Percentiles rank a stretch among this genome's conserved stretches.
phyloP scores from a whole-genome alignment of 257 asterid genomes.

The Scutellaria minor region DNA sequence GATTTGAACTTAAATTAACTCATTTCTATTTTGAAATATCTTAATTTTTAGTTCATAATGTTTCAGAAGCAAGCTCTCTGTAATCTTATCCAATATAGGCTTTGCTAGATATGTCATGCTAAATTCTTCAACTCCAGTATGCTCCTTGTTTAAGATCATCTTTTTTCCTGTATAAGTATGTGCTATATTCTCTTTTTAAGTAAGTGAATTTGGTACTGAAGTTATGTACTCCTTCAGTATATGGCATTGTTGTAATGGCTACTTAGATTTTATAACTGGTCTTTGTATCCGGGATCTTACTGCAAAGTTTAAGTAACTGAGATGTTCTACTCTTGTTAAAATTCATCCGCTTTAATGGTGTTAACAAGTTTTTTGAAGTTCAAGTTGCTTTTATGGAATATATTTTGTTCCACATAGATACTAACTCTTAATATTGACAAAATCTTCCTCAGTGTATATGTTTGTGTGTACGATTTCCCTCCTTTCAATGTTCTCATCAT shows the following conservation, averaged over 20 bases:
- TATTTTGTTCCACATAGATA: not conserved
- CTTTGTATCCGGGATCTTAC: not conserved
- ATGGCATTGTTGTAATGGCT: not conserved
- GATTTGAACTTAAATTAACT: too few species aligned
- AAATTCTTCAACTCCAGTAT: too few species aligned
- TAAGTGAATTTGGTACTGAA: not conserved
- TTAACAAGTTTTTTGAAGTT: constrained; percentile 1
- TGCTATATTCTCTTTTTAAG: too few species aligned
- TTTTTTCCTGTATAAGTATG: not conserved
- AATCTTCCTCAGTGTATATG: constrained; percentile 10
- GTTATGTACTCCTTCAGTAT: not conserved
- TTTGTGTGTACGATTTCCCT: not conserved
- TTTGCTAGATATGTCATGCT: too few species aligned
- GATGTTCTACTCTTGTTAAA: not conserved
- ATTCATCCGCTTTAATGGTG: not conserved
- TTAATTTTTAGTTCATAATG: too few species aligned
- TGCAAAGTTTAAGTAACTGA: not conserved
- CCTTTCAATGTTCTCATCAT: constrained; percentile 25
- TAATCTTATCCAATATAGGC: too few species aligned
- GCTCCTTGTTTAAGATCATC: not conserved
- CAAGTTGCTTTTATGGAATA: not conserved
- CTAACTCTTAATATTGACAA: not conserved
- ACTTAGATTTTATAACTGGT: not conserved
- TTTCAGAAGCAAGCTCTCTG: too few species aligned
- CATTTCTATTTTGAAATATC: too few species aligned